These are phyloP conservation scores for Mrakia frigida DNA, from an alignment of 768 basidiomycete species.

Conservation along the genomic window DNA sequence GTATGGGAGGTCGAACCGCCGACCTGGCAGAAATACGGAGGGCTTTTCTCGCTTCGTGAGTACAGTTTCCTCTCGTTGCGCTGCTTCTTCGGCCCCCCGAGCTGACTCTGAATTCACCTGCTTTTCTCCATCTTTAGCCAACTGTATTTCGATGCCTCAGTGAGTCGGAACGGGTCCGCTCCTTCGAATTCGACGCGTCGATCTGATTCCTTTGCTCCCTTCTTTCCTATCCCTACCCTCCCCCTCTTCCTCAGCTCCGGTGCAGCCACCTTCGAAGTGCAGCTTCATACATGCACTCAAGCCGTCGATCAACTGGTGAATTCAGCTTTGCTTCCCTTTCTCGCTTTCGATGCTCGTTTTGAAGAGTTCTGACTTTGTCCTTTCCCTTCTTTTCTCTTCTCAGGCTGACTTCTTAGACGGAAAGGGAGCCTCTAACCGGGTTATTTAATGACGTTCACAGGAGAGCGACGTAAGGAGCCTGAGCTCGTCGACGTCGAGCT, in stretches of 20 bases:
- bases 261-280: neutral
- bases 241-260: neutral
- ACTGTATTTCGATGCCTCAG: constrained; percentile 7
- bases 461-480: too few species aligned
- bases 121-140: neutral
- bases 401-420: constrained; percentile 15
- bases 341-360: neutral
- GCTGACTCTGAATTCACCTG: too few species aligned
- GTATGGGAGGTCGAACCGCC: constrained; percentile 37
- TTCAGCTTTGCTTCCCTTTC: neutral
- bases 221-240: too few species aligned
- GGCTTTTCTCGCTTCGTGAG: neutral
- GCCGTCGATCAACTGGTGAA: constrained; percentile 21
- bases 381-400: neutral
- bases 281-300: constrained; percentile 2
- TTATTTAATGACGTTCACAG: neutral
- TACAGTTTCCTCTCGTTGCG: neutral
- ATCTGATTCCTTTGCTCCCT: neutral
- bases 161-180: neutral
- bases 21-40: neutral
- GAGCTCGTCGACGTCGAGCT: too few species aligned
- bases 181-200: neutral
- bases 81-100: neutral
- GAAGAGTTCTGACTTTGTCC: neutral
- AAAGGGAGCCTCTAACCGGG: neutral